phyloP scores from a whole-genome alignment of 2,329 filamentous ascomycete species.

The Cladosporium colombiae region DNA sequence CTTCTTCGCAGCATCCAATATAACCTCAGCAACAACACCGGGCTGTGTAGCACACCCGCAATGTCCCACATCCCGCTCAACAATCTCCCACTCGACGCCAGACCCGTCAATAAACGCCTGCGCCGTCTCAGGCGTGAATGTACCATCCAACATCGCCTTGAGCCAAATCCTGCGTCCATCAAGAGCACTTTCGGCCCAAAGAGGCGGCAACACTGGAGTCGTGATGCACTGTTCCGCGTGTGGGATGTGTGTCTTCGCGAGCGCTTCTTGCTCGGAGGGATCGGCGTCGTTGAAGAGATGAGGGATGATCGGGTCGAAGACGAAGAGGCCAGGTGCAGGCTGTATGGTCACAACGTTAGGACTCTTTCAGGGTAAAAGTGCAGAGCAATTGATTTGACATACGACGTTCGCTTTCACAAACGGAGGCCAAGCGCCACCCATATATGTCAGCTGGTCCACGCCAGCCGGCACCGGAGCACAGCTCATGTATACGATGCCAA shows the following conservation, averaged over 20 bases:
- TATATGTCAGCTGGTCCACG: slow-evolving; percentile 17
- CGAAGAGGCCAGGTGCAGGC: slow-evolving; percentile 19
- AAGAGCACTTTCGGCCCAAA: slow-evolving; percentile 22
- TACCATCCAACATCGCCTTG: slow-evolving; percentile 18
- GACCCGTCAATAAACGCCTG: slow-evolving; percentile 19
- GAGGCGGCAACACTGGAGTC: slow-evolving; percentile 22
- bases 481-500: slow-evolving; percentile 21
- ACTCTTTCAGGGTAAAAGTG: not conserved
- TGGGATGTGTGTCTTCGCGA: slow-evolving; percentile 19
- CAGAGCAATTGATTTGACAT: not conserved
- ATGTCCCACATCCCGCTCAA: slow-evolving; percentile 23
- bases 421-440: slow-evolving; percentile 18
- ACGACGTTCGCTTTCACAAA: slow-evolving; percentile 15
- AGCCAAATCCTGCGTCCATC: slow-evolving; percentile 24
- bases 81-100: slow-evolving; percentile 22
- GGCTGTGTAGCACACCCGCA: slow-evolving; percentile 22
- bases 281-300: slow-evolving; percentile 23
- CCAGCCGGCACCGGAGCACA: slow-evolving; percentile 19
- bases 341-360: not conserved
- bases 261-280: slow-evolving; percentile 15
- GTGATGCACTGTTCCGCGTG: slow-evolving; percentile 19
- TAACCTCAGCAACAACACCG: slow-evolving; percentile 19
- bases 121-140: slow-evolving; percentile 20
- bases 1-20: slow-evolving; percentile 12
- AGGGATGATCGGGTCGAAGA: slow-evolving; percentile 19